Evolutionary conservation across 2,329 filamentous ascomycete species (phyloP).

Genomic region (Emmonsiellopsis sp.): DNA sequence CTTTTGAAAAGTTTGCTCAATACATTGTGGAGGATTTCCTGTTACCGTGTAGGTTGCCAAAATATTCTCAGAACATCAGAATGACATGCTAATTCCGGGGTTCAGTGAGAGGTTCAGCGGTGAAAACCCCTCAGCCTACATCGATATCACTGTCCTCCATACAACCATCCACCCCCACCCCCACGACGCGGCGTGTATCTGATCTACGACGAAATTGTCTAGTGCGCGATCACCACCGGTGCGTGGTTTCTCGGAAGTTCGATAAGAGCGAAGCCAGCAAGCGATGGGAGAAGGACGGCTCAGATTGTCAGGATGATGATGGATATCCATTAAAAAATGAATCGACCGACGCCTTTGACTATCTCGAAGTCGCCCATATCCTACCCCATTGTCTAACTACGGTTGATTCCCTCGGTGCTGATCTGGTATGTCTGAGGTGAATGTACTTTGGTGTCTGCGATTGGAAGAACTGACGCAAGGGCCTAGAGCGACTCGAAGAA

Average conservation of each 20-base stretch:
- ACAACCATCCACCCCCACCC: conserved; percentile 1
- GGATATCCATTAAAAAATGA: conserved; percentile 5
- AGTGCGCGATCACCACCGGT: conserved; percentile 8
- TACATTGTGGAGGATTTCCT: conserved; percentile 15
- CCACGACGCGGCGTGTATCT: conserved; percentile 3
- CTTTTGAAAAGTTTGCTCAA: conserved; percentile 13
- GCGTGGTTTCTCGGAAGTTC: conserved; percentile 6
- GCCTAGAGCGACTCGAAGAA: conserved; percentile 6
- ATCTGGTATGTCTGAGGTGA: conserved; percentile 4
- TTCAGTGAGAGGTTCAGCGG: conserved; percentile 10
- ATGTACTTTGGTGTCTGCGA: neutral
- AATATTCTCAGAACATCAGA: conserved; percentile 1
- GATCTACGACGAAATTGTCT: conserved; percentile 8
- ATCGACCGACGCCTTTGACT: conserved; percentile 2
- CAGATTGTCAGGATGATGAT: conserved; percentile 5
- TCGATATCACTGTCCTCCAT: conserved; percentile 4
- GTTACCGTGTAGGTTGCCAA: conserved; percentile 10
- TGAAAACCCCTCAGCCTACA: conserved; percentile 14
- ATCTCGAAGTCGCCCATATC: conserved; percentile 6
- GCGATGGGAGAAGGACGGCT: neutral
- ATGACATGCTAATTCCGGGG: conserved; percentile 3
- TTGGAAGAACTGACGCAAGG: conserved; percentile 1
- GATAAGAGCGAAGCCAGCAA: conserved; percentile 6
- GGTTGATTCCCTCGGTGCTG: neutral
- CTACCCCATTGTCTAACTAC: conserved; percentile 5